These are phyloP conservation scores for Mucor circinelloides DNA, from an alignment of 371 early-diverging fungal genomes.

Conservation along the genomic window DNA sequence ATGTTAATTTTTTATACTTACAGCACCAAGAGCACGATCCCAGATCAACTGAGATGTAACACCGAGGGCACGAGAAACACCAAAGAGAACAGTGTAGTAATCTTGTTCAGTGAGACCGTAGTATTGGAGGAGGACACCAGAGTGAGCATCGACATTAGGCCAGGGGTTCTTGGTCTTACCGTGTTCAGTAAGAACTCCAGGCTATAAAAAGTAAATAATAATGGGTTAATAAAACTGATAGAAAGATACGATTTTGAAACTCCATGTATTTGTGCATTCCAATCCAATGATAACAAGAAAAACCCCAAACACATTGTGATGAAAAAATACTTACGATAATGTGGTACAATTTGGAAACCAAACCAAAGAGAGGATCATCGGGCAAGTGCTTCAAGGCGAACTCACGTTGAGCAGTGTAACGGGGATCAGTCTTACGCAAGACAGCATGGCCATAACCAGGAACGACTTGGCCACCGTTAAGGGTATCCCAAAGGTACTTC, in stretches of 20 bases:
- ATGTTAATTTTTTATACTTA: conserved; percentile 52
- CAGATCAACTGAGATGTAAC: conserved; percentile 93
- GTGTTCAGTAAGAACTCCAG: conserved; percentile 96
- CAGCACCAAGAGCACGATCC: conserved; percentile 91
- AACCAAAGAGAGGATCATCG: conserved; percentile 94
- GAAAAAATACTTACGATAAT: conserved; percentile 63
- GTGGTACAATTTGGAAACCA: conserved; percentile 95
- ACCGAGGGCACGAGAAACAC: conserved; percentile 97
- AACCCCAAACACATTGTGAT: neutral
- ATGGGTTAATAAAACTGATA: neutral
- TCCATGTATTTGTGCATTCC: neutral
- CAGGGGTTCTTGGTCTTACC: conserved; percentile 99
- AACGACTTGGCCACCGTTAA: conserved; percentile 95
- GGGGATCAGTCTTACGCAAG: conserved; percentile 94
- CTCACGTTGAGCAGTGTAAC: conserved; percentile 98
- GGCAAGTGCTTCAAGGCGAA: conserved; percentile 98
- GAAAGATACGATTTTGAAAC: neutral
- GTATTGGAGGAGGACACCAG: conserved; percentile 96
- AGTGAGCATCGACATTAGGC: conserved; percentile 99
- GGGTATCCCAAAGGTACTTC: conserved; percentile 95
- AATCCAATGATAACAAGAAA: neutral
- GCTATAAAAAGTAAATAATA: conserved; percentile 38
- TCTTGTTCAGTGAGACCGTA: conserved; percentile 97
- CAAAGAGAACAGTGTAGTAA: conserved; percentile 99
- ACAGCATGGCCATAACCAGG: conserved; percentile 99